Conservation (phyloP, 495 filamentous ascomycete genomes). For the Trichocladium antarcticum region DNA sequence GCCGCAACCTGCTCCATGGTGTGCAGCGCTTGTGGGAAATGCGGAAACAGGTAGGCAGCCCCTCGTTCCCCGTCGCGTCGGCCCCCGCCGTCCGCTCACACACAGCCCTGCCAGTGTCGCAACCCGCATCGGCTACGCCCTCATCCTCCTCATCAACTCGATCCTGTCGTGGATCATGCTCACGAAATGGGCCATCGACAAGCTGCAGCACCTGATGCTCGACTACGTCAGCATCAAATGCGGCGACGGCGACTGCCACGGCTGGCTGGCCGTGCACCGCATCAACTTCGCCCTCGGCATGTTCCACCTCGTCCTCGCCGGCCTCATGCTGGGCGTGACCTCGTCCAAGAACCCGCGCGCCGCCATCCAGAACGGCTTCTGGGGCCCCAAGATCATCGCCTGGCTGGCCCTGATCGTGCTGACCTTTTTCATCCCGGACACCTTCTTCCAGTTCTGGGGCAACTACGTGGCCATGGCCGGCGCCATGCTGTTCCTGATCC, state of each 20-base stretch:
- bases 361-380: slow-evolving; percentile 86
- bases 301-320: slow-evolving; percentile 78
- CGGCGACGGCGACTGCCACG: slow-evolving; percentile 81
- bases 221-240: slow-evolving; percentile 93
- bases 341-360: slow-evolving; percentile 81
- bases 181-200: slow-evolving; percentile 95
- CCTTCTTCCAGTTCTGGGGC: slow-evolving; percentile 92
- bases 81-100: background rate
- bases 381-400: slow-evolving; percentile 67
- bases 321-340: slow-evolving; percentile 75
- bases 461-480: slow-evolving; percentile 83
- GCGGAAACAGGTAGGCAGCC: slow-evolving; percentile 70
- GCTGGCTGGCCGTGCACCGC: slow-evolving; percentile 90
- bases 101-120: slow-evolving; percentile 54
- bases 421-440: slow-evolving; percentile 90
- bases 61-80: background rate
- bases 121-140: slow-evolving; percentile 92
- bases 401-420: slow-evolving; percentile 81
- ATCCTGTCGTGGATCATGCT: slow-evolving; percentile 98
- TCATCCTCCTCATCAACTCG: slow-evolving; percentile 91
- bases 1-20: slow-evolving; percentile 91
- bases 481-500: slow-evolving; percentile 86
- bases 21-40: slow-evolving; percentile 90
- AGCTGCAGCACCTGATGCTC: slow-evolving; percentile 77
- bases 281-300: slow-evolving; percentile 95